phyloP scores from a whole-genome alignment of 495 filamentous ascomycete species.

The Penicillium manginii region DNA sequence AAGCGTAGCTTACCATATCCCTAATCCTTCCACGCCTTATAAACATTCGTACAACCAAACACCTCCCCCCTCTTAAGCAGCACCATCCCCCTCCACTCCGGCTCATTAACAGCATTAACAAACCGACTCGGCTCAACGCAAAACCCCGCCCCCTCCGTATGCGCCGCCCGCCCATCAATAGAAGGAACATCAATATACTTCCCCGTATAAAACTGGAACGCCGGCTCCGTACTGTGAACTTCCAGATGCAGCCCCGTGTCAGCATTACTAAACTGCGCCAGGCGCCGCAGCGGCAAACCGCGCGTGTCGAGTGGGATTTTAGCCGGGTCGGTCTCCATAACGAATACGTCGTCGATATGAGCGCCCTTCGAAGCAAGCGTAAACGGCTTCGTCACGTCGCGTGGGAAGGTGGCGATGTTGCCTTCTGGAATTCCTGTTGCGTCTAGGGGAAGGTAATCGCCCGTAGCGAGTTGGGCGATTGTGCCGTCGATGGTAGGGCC shows the following conservation, averaged over 20 bases:
- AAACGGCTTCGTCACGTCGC: constrained; percentile 62
- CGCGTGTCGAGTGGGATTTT: constrained; percentile 80
- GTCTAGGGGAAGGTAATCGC: constrained; percentile 75
- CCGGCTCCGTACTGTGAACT: constrained; percentile 85
- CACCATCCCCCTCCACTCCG: constrained; percentile 77
- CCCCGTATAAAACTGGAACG: constrained; percentile 96
- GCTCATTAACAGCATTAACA: constrained; percentile 83
- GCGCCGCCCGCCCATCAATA: constrained; percentile 64
- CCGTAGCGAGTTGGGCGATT: constrained; percentile 68
- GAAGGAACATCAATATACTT: constrained; percentile 78
- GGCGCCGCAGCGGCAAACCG: constrained; percentile 58
- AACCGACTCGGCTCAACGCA: constrained; percentile 90
- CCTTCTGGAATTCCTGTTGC: constrained; percentile 65
- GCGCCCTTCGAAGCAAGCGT: constrained; percentile 67
- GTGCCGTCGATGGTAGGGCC: constrained; percentile 74
- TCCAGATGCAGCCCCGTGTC: constrained; percentile 76
- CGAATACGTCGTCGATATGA: constrained; percentile 88
- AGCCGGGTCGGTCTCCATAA: constrained; percentile 65
- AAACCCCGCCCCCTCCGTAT: constrained; percentile 72
- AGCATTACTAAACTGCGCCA: constrained; percentile 72
- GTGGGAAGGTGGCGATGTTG: constrained; percentile 52
- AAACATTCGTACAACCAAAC: constrained; percentile 79
- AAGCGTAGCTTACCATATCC: too few relatives aligned
- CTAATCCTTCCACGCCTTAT: constrained; percentile 73
- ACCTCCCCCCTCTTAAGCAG: constrained; percentile 76